Percentiles rank a stretch among this genome's conserved stretches.
Evolutionary conservation across 345 rosid genomes (phyloP).

Genomic region (Citrus trifoliata): DNA sequence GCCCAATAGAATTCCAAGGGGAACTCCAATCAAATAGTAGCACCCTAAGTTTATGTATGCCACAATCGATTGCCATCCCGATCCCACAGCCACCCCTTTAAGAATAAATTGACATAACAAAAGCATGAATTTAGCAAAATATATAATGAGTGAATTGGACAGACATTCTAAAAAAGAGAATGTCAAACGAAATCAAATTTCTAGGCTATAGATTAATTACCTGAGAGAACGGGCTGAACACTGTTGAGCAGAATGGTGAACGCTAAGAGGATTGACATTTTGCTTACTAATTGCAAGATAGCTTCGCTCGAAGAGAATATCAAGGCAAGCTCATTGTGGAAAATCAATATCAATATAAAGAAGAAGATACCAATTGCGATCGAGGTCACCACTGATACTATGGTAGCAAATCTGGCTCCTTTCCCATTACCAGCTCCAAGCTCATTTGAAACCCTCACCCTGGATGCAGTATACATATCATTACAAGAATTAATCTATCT

Average conservation of each 20-base stretch:
- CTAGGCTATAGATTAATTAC: constrained; percentile 20
- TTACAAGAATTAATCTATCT: not conserved
- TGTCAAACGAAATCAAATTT: not conserved
- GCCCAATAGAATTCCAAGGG: constrained; percentile 83
- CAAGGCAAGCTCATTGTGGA: constrained; percentile 40
- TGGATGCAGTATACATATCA: constrained; percentile 12
- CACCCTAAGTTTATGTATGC: constrained; percentile 90
- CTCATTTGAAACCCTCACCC: constrained; percentile 89
- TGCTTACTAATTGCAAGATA: constrained; percentile 50
- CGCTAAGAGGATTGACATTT: constrained; percentile 61
- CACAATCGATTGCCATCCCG: constrained; percentile 90
- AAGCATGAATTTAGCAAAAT: not conserved
- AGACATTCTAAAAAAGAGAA: not conserved
- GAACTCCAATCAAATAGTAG: constrained; percentile 71
- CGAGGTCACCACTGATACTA: constrained; percentile 58
- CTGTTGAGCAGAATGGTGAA: constrained; percentile 82
- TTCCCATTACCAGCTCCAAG: constrained; percentile 87
- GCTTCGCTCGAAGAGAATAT: constrained; percentile 59
- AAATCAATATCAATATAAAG: constrained; percentile 44
- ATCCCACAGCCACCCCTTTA: constrained; percentile 92
- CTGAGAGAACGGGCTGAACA: constrained; percentile 79
- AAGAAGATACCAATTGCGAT: constrained; percentile 53
- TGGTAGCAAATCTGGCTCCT: constrained; percentile 81
- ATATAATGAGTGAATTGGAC: not conserved
- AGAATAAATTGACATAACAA: not conserved